Evolutionary conservation across 192 early-diverging fungal species (phyloP).

Genomic region (Linnemannia elongata): DNA sequence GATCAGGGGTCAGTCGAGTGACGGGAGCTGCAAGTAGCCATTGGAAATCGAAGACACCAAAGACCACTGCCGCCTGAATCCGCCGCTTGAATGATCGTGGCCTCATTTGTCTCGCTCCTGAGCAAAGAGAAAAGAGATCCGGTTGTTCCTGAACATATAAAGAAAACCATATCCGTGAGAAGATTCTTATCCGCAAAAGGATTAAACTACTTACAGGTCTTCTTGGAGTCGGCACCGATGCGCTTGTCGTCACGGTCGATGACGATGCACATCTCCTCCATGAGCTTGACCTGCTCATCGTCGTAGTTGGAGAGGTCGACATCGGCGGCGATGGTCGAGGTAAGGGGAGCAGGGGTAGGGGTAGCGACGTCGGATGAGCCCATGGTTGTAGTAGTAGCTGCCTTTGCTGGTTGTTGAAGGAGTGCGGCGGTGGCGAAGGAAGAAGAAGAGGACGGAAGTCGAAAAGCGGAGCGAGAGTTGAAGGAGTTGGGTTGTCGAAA

Average conservation of each 20-base stretch:
- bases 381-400: slow-evolving; percentile 25
- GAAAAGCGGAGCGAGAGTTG: background rate
- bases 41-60: background rate
- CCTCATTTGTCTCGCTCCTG: too few species aligned
- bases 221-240: slow-evolving; percentile 91
- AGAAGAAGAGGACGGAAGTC: slow-evolving; percentile 2
- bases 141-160: background rate
- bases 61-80: too few species aligned
- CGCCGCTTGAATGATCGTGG: too few species aligned
- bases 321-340: slow-evolving; percentile 61
- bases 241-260: slow-evolving; percentile 88
- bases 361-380: slow-evolving; percentile 32
- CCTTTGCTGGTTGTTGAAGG: background rate
- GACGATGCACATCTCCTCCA: slow-evolving; percentile 98
- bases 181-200: background rate
- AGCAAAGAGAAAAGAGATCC: too few species aligned
- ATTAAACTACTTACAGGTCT: slow-evolving; percentile 78
- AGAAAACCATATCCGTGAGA: background rate
- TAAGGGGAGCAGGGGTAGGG: slow-evolving; percentile 34
- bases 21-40: background rate
- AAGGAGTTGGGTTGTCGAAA: background rate
- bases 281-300: slow-evolving; percentile 91
- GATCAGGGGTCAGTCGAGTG: background rate
- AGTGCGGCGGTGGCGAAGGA: background rate
- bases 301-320: slow-evolving; percentile 75